Evolutionary conservation across 768 basidiomycete species (phyloP), one percentile per base, ranked within the genome.

Genomic region (Leccinum obscurum): DNA sequence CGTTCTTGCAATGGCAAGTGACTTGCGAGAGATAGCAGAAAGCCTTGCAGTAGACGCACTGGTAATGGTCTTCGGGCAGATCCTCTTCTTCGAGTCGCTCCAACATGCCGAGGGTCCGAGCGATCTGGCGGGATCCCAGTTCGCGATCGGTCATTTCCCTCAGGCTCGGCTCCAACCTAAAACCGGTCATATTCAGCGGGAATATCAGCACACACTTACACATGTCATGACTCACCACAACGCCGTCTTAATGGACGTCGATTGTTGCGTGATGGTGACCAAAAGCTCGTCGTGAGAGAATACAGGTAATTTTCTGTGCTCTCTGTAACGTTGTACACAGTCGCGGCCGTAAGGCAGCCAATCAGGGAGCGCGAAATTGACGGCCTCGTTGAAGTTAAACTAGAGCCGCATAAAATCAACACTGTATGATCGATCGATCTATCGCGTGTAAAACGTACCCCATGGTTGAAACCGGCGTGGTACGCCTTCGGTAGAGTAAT

Each of bases 301-400:
- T 4, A 99, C 97, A 5, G 97, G 97, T 44, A 92, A 80, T 73
- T 98, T 98, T 73, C 86, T 78, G 74, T 97, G 90, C 63, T 92
- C 87, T 67, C 92, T 87, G 73, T 99, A 98, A 48, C 92, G 85
- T 69, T 88, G 82, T 13, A 95, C 93, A 70, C 94, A 97, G 58
- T 91, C 91, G 44, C 90, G 83, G 37, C 92, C 97, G 63, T 84
- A 86, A 8, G 89, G 80, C 51, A 98, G 78, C 97, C 97, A 99
- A 72, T 98, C 94, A 26, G 95, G 93, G 28, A 97, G 79, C 11
- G 97, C 96, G 69, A 98, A 98, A 74, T 99, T 98, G 69, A 98
- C 96, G 4, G 96, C 97, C 78, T 98, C 97, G 73, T 98, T 98
- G 80, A 98, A 95, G 77, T 99, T 99, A 68, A 98, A 78, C 95